These are phyloP conservation scores for Aspergillus haitiensis DNA, from an alignment of 495 filamentous ascomycete species.

Conservation along the genomic window DNA sequence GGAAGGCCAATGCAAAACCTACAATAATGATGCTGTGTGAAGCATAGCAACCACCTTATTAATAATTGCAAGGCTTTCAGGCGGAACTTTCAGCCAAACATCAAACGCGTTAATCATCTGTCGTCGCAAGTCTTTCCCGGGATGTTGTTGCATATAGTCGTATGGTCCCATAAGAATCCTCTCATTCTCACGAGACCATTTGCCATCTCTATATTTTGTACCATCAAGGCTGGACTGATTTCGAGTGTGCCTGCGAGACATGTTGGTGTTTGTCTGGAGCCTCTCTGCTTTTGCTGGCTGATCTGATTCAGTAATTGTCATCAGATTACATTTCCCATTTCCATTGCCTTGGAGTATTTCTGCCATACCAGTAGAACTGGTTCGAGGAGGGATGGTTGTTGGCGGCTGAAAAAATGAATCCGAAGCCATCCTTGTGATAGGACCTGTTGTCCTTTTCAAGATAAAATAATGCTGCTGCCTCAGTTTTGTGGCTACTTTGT, in stretches of 20 bases:
- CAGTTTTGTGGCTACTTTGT: background rate
- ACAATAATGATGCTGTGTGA: constrained; percentile 87
- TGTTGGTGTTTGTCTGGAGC: constrained; percentile 35
- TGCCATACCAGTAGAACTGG: constrained; percentile 60
- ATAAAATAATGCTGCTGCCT: background rate
- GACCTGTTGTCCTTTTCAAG: background rate
- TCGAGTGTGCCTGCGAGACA: constrained; percentile 31
- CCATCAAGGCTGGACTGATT: constrained; percentile 51
- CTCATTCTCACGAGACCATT: constrained; percentile 72
- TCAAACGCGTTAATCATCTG: constrained; percentile 91
- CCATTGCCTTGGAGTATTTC: constrained; percentile 21
- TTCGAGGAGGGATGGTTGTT: constrained; percentile 70
- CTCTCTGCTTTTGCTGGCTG: constrained; percentile 50
- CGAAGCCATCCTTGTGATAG: constrained; percentile 19
- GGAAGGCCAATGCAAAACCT: constrained; percentile 19
- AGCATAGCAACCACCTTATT: constrained; percentile 89
- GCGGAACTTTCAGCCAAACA: constrained; percentile 81
- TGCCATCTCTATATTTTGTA: constrained; percentile 52
- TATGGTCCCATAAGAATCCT: constrained; percentile 80
- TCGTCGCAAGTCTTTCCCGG: constrained; percentile 88
- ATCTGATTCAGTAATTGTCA: constrained; percentile 27
- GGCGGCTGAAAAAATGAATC: constrained; percentile 54
- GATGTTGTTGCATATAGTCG: constrained; percentile 80
- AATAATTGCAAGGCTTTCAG: constrained; percentile 74
- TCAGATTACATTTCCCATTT: constrained; percentile 49